Conservation (phyloP, 495 filamentous ascomycete species). For the Pseudomonodictys pantanalensis region DNA sequence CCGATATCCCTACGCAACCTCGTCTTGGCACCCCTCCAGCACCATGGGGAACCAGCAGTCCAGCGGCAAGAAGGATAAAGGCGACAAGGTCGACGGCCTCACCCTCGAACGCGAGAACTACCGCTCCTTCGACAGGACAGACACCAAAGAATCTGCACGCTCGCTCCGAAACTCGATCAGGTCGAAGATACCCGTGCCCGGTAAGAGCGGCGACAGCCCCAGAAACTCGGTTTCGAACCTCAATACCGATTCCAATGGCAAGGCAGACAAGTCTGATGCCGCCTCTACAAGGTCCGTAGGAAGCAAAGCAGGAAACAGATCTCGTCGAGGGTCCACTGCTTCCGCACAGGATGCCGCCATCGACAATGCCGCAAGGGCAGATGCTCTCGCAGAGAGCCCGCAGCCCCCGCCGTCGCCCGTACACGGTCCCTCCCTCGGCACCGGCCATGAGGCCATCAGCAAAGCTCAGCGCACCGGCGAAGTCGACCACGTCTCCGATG, state of each 20-base stretch:
- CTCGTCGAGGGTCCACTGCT: conserved; percentile 39
- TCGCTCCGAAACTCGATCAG: conserved; percentile 72
- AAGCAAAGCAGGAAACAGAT: conserved; percentile 53
- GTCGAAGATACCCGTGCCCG: conserved; percentile 69
- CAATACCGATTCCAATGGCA: conserved; percentile 50
- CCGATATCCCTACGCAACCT: background rate
- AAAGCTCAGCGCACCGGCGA: conserved; percentile 82
- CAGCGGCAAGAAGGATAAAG: conserved; percentile 50
- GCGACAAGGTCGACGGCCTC: conserved; percentile 44
- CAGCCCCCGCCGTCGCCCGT: conserved; percentile 88
- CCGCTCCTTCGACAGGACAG: conserved; percentile 87
- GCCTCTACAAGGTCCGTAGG: conserved; percentile 67
- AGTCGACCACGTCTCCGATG: conserved; percentile 94
- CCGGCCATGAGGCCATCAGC: conserved; percentile 72
- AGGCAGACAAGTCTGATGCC: conserved; percentile 68
- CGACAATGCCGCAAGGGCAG: conserved; percentile 34
- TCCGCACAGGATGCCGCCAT: conserved; percentile 37
- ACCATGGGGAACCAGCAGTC: conserved; percentile 91
- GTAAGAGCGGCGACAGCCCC: conserved; percentile 79
- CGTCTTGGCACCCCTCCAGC: background rate
- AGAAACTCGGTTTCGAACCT: conserved; percentile 66
- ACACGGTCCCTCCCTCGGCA: conserved; percentile 71
- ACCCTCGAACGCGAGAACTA: conserved; percentile 62
- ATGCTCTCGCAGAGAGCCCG: conserved; percentile 52
- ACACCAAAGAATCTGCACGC: conserved; percentile 90